Evolutionary conservation across 2,329 filamentous ascomycete species (phyloP).

Genomic region (Fusarium nodosum): DNA sequence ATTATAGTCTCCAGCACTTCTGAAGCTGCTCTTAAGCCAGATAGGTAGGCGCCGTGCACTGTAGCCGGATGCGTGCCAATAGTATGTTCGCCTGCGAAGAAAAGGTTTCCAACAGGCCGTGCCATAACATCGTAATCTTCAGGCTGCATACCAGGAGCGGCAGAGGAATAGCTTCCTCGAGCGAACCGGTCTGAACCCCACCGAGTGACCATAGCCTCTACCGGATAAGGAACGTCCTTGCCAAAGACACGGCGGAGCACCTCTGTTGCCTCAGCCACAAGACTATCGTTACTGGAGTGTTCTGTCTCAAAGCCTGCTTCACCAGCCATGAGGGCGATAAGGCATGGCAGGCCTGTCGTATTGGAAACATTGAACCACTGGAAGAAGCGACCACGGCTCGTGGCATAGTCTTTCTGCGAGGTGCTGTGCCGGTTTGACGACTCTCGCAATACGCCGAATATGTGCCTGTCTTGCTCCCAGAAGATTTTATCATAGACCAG

Average conservation of each 20-base stretch:
- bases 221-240: constrained; percentile 77
- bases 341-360: constrained; percentile 86
- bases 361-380: constrained; percentile 97
- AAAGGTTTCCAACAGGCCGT: constrained; percentile 83
- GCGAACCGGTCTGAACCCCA: constrained; percentile 94
- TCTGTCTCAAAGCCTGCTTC: constrained; percentile 94
- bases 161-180: constrained; percentile 95
- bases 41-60: constrained; percentile 95
- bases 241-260: constrained; percentile 84
- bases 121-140: constrained; percentile 97
- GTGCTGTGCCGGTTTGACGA: constrained; percentile 78
- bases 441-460: constrained; percentile 90
- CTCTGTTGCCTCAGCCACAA: constrained; percentile 84
- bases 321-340: constrained; percentile 95
- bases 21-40: constrained; percentile 88
- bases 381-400: constrained; percentile 90
- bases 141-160: constrained; percentile 82
- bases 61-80: constrained; percentile 96
- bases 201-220: constrained; percentile 89
- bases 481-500: constrained; percentile 90
- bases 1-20: constrained; percentile 86
- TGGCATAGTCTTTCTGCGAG: constrained; percentile 82
- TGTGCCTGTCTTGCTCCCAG: constrained; percentile 91
- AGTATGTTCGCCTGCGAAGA: constrained; percentile 97
- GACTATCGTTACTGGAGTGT: constrained; percentile 76